These are phyloP conservation scores for Tetrahymena thermophila DNA, from an alignment of 73 alveolate genomes.

Conservation along the genomic window DNA sequence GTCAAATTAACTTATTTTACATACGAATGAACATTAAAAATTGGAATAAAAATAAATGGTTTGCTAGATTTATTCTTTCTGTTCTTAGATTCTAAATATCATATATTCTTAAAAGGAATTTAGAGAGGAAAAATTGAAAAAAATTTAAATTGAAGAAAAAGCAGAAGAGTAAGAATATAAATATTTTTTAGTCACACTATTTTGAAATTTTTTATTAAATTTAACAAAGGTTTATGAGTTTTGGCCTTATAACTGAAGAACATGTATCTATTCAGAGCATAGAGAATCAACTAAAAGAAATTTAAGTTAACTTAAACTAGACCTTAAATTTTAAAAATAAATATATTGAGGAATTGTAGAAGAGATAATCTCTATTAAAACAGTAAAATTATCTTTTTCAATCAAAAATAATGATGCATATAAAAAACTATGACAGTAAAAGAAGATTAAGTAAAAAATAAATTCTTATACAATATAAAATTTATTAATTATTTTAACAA, in stretches of 20 bases:
- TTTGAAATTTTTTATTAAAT: too few species aligned
- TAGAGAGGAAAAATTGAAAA: not conserved
- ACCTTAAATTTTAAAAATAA: too few species aligned
- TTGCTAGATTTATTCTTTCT: not conserved
- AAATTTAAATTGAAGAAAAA: not conserved
- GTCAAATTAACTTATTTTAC: too few species aligned
- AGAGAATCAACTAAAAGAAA: not conserved
- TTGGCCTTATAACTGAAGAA: not conserved
- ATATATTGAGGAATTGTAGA: too few species aligned
- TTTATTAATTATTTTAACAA: too few species aligned
- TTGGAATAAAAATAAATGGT: not conserved
- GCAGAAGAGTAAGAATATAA: not conserved
- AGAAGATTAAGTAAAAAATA: too few species aligned
- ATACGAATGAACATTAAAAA: too few species aligned
- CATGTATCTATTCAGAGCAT: not conserved
- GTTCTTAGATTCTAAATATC: not conserved
- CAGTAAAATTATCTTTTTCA: not conserved
- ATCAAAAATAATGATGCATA: not conserved
- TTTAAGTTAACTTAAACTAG: not conserved
- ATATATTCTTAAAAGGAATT: not conserved
- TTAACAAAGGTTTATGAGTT: not conserved
- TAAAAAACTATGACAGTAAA: too few species aligned
- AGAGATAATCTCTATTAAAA: not conserved
- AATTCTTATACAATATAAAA: too few species aligned
- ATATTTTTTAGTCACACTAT: too few species aligned